Conservation (phyloP, 306 rosid genomes). For the Boehmeria nivea region DNA sequence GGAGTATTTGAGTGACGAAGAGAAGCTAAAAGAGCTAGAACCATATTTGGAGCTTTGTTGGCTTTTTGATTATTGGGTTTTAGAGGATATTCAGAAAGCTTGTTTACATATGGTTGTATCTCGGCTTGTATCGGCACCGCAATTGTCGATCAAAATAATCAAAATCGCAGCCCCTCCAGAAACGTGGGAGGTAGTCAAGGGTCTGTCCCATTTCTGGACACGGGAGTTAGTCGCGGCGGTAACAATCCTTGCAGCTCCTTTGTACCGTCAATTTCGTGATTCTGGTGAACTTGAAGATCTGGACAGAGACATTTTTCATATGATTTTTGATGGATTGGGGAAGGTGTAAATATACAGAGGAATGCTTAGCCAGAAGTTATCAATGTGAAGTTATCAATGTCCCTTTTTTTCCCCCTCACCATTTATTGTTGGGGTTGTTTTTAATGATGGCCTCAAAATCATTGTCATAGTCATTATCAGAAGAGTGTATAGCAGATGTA, state of each 20-base stretch:
- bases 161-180: constrained; percentile 53
- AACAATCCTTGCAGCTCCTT: constrained; percentile 55
- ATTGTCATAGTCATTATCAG: too few relatives aligned
- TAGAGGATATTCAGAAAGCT: constrained; percentile 53
- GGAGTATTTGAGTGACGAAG: constrained; percentile 59
- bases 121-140: constrained; percentile 48
- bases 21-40: constrained; percentile 53
- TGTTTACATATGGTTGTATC: constrained; percentile 54
- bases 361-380: too few relatives aligned
- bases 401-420: too few relatives aligned
- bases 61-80: constrained; percentile 74
- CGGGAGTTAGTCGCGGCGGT: constrained; percentile 69
- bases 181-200: too few relatives aligned
- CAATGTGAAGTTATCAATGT: too few relatives aligned
- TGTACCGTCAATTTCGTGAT: constrained; percentile 56
- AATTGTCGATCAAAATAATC: constrained; percentile 46
- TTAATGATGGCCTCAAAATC: too few relatives aligned
- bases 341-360: too few relatives aligned
- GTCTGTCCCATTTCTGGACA: constrained; percentile 42
- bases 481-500: too few relatives aligned
- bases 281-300: constrained; percentile 66
- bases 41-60: constrained; percentile 75
- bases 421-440: too few relatives aligned
- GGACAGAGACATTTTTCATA: constrained; percentile 52
- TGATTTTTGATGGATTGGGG: too few relatives aligned